Percentiles rank a stretch among this genome's conserved stretches.
phyloP scores from a whole-genome alignment of 1,284 basidiomycete genomes.

The Ganoderma sinense region DNA sequence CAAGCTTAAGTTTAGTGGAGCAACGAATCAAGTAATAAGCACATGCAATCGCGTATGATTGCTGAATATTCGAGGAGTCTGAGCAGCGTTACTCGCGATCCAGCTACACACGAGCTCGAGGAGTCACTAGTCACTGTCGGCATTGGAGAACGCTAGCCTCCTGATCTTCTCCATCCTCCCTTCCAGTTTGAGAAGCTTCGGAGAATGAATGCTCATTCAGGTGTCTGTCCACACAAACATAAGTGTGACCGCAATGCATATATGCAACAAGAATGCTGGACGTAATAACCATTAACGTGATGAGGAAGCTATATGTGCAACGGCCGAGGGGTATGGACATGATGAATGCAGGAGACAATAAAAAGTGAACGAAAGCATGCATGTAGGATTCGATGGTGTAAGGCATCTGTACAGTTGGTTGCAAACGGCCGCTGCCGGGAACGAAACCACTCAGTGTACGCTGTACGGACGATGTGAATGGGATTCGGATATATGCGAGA shows the following conservation, averaged over 20 bases:
- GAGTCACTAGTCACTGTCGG: too few species aligned
- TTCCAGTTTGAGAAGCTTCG: too few species aligned
- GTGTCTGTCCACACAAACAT: background rate
- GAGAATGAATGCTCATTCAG: too few species aligned
- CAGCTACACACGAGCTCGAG: too few species aligned
- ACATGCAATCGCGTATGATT: too few species aligned
- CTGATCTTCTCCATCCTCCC: too few species aligned
- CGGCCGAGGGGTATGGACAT: background rate
- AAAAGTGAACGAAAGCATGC: constrained; percentile 1
- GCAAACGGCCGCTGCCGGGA: constrained; percentile 16
- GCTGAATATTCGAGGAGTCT: too few species aligned
- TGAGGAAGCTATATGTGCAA: background rate
- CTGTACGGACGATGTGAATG: background rate
- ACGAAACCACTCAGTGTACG: constrained; percentile 19
- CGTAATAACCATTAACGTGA: background rate
- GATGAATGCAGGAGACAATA: constrained; percentile 17
- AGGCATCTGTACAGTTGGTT: constrained; percentile 24
- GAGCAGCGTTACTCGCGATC: too few species aligned
- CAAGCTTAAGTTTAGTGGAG: too few species aligned
- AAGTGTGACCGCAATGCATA: background rate
- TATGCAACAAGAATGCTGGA: background rate
- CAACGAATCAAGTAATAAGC: too few species aligned
- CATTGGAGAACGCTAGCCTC: too few species aligned
- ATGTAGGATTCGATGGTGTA: background rate
- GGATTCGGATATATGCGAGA: background rate